Percentiles rank a stretch among this genome's conserved stretches.
Evolutionary conservation across 1,284 basidiomycete genomes (phyloP).

Genomic region (Clitocybe nebularis): DNA sequence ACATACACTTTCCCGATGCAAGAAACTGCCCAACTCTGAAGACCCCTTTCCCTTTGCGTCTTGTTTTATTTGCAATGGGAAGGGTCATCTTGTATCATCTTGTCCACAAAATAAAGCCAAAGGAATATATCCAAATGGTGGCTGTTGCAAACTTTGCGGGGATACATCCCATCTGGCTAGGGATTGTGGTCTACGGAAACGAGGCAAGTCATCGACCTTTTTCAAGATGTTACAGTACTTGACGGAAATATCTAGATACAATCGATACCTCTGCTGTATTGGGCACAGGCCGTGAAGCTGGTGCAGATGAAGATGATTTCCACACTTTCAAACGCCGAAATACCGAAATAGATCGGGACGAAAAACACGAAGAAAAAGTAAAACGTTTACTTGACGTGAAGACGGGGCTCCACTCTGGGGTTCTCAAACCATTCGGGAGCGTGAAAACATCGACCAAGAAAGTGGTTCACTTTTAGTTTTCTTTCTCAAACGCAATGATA

Average conservation of each 20-base stretch:
- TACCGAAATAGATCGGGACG: conserved; percentile 56
- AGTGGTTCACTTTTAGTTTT: conserved; percentile 51
- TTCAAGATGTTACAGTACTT: background rate
- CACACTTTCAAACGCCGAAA: conserved; percentile 70
- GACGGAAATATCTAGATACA: conserved; percentile 21
- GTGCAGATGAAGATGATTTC: conserved; percentile 93
- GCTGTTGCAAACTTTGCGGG: conserved; percentile 85
- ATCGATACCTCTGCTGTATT: conserved; percentile 35
- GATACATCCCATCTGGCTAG: conserved; percentile 83
- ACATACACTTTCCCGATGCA: conserved; percentile 80
- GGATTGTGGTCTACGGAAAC: conserved; percentile 69
- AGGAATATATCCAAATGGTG: conserved; percentile 90
- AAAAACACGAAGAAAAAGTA: conserved; percentile 43
- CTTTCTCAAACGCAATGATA: too few relatives aligned
- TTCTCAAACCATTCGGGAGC: conserved; percentile 40
- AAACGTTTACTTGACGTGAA: conserved; percentile 41
- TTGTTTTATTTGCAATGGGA: conserved; percentile 84
- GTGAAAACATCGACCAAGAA: conserved; percentile 39
- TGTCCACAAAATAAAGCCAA: conserved; percentile 80
- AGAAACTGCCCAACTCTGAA: conserved; percentile 55
- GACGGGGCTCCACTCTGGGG: conserved; percentile 40
- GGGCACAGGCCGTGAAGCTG: conserved; percentile 52
- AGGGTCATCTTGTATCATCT: conserved; percentile 77
- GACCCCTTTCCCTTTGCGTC: conserved; percentile 85
- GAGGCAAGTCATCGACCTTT: conserved; percentile 37